phyloP scores from a whole-genome alignment of 805 yeast species.

The Barnettozyma californica region DNA sequence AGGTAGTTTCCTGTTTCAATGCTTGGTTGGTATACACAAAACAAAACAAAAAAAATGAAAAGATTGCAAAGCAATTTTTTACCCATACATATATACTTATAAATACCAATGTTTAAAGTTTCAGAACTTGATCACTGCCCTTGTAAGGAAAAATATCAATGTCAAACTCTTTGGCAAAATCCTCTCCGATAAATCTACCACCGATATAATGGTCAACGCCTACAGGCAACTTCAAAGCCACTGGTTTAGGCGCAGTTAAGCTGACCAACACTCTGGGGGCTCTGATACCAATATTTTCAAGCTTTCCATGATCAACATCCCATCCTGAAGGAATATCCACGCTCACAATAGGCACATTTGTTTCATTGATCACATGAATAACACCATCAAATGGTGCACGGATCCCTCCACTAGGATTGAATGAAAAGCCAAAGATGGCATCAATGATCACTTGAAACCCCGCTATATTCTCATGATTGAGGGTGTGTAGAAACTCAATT shows the following conservation, averaged over 20 bases:
- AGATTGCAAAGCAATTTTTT: too few species aligned
- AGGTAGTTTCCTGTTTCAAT: too few species aligned
- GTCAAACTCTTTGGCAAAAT: slow-evolving; percentile 67
- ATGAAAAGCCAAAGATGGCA: slow-evolving; percentile 89
- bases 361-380: slow-evolving; percentile 34
- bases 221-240: slow-evolving; percentile 49
- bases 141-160: slow-evolving; percentile 59
- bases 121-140: slow-evolving; percentile 52
- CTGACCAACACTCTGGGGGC: slow-evolving; percentile 70
- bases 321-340: slow-evolving; percentile 96
- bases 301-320: slow-evolving; percentile 90
- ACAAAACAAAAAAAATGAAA: too few species aligned
- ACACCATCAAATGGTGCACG: slow-evolving; percentile 66
- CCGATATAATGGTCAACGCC: slow-evolving; percentile 69
- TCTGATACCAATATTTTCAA: slow-evolving; percentile 33
- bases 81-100: too few species aligned
- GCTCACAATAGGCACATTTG: slow-evolving; percentile 55
- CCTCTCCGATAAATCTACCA: slow-evolving; percentile 72
- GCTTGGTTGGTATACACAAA: too few species aligned
- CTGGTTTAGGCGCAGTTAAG: slow-evolving; percentile 92
- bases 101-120: slow-evolving; percentile 16
- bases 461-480: slow-evolving; percentile 27
- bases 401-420: slow-evolving; percentile 66
- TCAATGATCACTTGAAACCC: slow-evolving; percentile 51
- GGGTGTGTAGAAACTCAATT: slow-evolving; percentile 47